Percentiles rank a stretch among this genome's conserved stretches.
Evolutionary conservation across 208 protist species (phyloP).

Genomic region (Leishmania gerbilli): DNA sequence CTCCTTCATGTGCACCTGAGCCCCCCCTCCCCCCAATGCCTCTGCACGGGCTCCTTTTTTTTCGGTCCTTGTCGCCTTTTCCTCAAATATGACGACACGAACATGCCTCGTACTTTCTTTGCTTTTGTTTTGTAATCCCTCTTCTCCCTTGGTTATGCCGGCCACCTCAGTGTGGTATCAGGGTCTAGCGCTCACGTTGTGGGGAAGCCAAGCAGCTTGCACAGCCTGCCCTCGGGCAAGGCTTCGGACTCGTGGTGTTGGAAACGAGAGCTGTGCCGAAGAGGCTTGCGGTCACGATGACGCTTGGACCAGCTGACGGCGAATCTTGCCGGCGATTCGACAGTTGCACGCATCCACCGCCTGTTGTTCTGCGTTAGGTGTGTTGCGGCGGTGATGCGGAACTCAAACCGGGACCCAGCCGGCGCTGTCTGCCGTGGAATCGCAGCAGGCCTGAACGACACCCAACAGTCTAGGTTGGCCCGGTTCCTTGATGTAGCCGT

Average conservation of each 20-base stretch:
- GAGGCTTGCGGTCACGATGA: not conserved
- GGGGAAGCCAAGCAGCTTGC: not conserved
- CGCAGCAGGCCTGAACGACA: not conserved
- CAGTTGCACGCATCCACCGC: not conserved
- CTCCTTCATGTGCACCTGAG: not conserved
- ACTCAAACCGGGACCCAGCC: not conserved
- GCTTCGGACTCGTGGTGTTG: not conserved
- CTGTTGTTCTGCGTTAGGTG: not conserved
- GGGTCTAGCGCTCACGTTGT: not conserved
- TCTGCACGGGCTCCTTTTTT: not conserved
- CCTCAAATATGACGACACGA: not conserved
- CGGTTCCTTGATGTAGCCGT: not conserved
- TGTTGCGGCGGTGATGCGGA: not conserved
- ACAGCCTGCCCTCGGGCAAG: not conserved
- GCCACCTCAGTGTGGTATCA: not conserved
- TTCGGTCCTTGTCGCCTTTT: conserved; percentile 3
- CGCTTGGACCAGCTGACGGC: not conserved
- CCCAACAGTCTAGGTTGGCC: not conserved
- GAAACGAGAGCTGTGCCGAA: not conserved
- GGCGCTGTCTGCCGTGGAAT: not conserved
- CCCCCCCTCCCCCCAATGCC: not conserved
- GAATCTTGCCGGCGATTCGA: not conserved
- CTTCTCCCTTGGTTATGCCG: not conserved
- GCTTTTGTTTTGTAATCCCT: not conserved
- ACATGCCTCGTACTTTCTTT: not conserved